Base-by-base conservation (phyloP, 1,139 yeast species). In the Debaryomycetaceae sp. region DNA sequence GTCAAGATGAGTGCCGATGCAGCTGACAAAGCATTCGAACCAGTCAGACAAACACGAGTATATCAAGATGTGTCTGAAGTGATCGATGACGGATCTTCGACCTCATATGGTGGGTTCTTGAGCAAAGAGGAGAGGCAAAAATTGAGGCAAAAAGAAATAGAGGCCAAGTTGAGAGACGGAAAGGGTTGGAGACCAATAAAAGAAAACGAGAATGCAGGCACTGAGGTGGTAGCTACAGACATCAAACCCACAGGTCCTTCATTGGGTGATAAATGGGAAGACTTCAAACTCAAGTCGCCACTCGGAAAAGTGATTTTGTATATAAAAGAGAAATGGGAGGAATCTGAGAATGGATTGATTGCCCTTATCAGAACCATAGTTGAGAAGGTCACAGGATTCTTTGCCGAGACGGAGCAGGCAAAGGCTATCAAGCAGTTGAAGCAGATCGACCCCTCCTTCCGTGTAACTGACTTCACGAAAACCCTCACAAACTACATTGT, bases 331-430 rank as follows among this genome's bases (percentile, higher is more conserved):
- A 83, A 78, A 56, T 85, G 91, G 88, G 96, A 92, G 53, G 98
- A 94, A 60, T 83, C 92, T 41, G 98, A 92, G 56, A 94, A 94
- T 63, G 97, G 97, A 5, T 72, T 94, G 53, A 79, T 94, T 48
- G 80, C 94, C 15, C 68, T 87, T 35, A 65, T 92, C 40, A 81
- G 98, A 68, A 86, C 94, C 15, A 69, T 94, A 31, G 60, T 86
- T 32, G 91, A 84, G 58, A 86, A 87, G 57, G 70, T 92, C 41
- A 84, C 95, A 38, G 89, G 95, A 4, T 79, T 88, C 55, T 92
- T 94, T 58, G 92, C 94, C 18, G 99, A 94, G 67, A 94, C 98
- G 33, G 99, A 94, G 67, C 83, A 88, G 49, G 98, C 96, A 26
- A 84, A 86, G 61, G 98, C 91, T 19, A 74, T 87, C 47, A 83